Evolutionary conservation across 2,329 filamentous ascomycete genomes (phyloP).

Genomic region (Alternaria novae-zelandiae): DNA sequence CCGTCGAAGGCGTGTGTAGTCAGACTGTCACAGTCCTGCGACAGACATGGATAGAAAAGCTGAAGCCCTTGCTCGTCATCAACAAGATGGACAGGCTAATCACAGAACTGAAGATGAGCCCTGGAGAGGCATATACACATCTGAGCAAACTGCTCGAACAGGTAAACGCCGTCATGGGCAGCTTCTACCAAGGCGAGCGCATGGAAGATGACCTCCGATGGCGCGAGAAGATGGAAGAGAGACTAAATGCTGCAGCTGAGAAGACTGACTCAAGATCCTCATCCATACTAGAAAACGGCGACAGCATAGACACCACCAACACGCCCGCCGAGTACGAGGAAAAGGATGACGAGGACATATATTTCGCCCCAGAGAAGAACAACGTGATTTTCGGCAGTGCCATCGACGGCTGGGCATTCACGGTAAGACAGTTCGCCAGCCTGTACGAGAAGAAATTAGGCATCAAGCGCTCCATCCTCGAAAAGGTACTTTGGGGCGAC

Average conservation of each 20-base stretch:
- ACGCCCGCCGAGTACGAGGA: slow-evolving; percentile 76
- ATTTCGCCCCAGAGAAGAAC: slow-evolving; percentile 97
- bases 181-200: slow-evolving; percentile 95
- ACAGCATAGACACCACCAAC: slow-evolving; percentile 56
- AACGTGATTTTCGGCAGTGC: slow-evolving; percentile 99
- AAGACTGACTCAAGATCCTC: slow-evolving; percentile 62
- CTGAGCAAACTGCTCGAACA: slow-evolving; percentile 89
- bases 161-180: slow-evolving; percentile 95
- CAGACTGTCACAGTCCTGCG: slow-evolving; percentile 96
- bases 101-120: slow-evolving; percentile 93
- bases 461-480: slow-evolving; percentile 84
- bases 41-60: slow-evolving; percentile 93
- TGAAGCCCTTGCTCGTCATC: slow-evolving; percentile 92
- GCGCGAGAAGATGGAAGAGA: slow-evolving; percentile 90
- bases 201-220: slow-evolving; percentile 99
- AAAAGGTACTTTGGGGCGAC: slow-evolving; percentile 96
- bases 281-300: slow-evolving; percentile 60
- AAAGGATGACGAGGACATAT: slow-evolving; percentile 93
- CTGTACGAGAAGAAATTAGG: slow-evolving; percentile 97
- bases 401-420: slow-evolving; percentile 99
- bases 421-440: slow-evolving; percentile 88
- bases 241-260: slow-evolving; percentile 73
- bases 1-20: slow-evolving; percentile 96
- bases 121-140: slow-evolving; percentile 86
- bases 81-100: slow-evolving; percentile 98